Evolutionary conservation across 2,329 filamentous ascomycete genomes (phyloP).

Genomic region (Venturia asperata): DNA sequence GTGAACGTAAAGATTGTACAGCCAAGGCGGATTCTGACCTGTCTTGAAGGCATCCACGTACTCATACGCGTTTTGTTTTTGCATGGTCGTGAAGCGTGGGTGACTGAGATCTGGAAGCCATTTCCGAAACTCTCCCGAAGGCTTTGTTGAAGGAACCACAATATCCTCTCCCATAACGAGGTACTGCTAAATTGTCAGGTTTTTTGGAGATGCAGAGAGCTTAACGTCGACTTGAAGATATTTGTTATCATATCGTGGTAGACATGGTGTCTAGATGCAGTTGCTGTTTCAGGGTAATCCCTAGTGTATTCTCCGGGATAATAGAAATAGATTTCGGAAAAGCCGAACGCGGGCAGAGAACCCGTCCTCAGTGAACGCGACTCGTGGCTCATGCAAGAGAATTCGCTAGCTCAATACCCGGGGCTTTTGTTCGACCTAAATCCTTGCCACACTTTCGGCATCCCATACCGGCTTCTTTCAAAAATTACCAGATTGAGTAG

Average conservation of each 20-base stretch:
- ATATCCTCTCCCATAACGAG: constrained; percentile 1
- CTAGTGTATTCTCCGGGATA: background rate
- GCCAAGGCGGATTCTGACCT: constrained; percentile 56
- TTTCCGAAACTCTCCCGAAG: constrained; percentile 42
- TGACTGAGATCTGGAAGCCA: constrained; percentile 56
- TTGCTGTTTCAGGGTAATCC: background rate
- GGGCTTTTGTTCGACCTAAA: background rate
- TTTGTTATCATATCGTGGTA: background rate
- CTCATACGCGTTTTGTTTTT: constrained; percentile 54
- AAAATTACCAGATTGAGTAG: too few species aligned
- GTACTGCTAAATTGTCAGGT: background rate
- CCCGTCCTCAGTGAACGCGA: background rate
- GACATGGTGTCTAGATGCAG: background rate
- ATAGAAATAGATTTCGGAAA: background rate
- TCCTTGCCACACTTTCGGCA: background rate
- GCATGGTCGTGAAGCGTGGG: constrained; percentile 57
- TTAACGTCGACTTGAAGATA: background rate
- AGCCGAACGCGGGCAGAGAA: background rate
- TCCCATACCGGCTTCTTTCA: background rate
- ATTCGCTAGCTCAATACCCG: background rate
- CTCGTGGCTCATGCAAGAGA: background rate
- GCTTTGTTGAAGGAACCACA: background rate
- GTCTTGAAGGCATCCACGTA: constrained; percentile 57
- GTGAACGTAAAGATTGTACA: constrained; percentile 38
- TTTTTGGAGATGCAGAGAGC: background rate